phyloP scores from a whole-genome alignment of 805 yeast genomes.

The Candida michaelii region DNA sequence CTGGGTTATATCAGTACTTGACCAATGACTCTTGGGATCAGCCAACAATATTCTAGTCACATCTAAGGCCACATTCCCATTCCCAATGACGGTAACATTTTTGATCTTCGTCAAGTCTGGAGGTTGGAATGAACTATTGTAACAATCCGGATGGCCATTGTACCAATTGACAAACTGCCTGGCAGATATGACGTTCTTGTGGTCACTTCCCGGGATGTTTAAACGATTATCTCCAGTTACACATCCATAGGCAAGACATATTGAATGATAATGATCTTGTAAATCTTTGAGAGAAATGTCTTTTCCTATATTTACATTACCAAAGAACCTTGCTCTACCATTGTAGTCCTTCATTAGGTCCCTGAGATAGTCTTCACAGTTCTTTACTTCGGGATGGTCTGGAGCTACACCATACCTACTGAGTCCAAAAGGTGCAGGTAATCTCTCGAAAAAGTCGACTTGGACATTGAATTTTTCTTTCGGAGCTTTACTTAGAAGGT shows the following conservation, averaged over 20 bases:
- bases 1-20: conserved; percentile 68
- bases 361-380: conserved; percentile 71
- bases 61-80: conserved; percentile 95
- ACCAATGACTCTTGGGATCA: conserved; percentile 54
- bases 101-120: conserved; percentile 64
- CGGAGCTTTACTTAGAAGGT: conserved; percentile 52
- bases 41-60: conserved; percentile 77
- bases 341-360: conserved; percentile 35
- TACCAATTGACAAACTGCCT: conserved; percentile 94
- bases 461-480: conserved; percentile 29
- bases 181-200: conserved; percentile 73
- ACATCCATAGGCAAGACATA: conserved; percentile 83
- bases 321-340: conserved; percentile 51
- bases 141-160: conserved; percentile 75
- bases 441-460: conserved; percentile 77
- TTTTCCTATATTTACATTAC: conserved; percentile 69
- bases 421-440: conserved; percentile 90
- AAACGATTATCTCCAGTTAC: conserved; percentile 52
- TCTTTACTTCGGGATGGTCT: conserved; percentile 95
- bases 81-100: conserved; percentile 83
- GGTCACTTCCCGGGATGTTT: conserved; percentile 59
- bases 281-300: conserved; percentile 55
- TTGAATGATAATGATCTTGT: conserved; percentile 60
- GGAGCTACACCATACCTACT: conserved; percentile 98
- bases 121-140: conserved; percentile 27